These are phyloP conservation scores for Dendrobium chrysotoxum DNA, from an alignment of 106 monocot genomes.

Conservation along the genomic window DNA sequence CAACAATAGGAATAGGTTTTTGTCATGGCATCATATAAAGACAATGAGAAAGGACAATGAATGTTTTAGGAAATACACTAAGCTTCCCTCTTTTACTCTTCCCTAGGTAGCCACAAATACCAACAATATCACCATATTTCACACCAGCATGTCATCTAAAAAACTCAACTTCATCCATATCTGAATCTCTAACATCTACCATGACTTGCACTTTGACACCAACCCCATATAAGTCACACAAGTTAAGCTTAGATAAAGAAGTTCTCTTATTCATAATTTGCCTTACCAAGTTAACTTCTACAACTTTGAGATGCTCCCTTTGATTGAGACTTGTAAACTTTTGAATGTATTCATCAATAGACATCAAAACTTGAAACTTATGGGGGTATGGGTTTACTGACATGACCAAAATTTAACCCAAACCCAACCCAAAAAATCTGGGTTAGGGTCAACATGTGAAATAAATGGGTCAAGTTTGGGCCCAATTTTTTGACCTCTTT, in stretches of 20 bases:
- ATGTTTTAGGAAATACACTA: slow-evolving; percentile 67
- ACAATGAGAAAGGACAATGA: slow-evolving; percentile 77
- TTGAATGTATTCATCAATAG: slow-evolving; percentile 50
- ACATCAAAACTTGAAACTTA: slow-evolving; percentile 58
- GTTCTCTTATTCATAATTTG: slow-evolving; percentile 80
- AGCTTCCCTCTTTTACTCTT: slow-evolving; percentile 93
- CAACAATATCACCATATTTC: slow-evolving; percentile 93
- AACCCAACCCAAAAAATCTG: no score
- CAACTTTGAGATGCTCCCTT: slow-evolving; percentile 63
- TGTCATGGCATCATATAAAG: slow-evolving; percentile 98
- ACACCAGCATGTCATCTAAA: slow-evolving; percentile 55
- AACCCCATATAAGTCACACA: slow-evolving; percentile 71
- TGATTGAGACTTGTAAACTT: slow-evolving; percentile 44
- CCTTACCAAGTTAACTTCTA: slow-evolving; percentile 69
- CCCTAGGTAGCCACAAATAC: slow-evolving; percentile 79
- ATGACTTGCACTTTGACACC: slow-evolving; percentile 90
- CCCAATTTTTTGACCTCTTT: no score
- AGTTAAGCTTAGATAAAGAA: slow-evolving; percentile 76
- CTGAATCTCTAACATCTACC: slow-evolving; percentile 87
- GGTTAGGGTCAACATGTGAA: no score
- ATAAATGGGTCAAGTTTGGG: no score
- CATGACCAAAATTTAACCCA: no score
- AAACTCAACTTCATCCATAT: slow-evolving; percentile 76
- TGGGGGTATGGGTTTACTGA: slow-evolving; percentile 81
- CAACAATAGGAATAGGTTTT: slow-evolving; percentile 36